Percentiles rank a stretch among this genome's conserved stretches.
Evolutionary conservation across 129 eudicot genomes (phyloP).

Genomic region (Oenanthe sinensis): DNA sequence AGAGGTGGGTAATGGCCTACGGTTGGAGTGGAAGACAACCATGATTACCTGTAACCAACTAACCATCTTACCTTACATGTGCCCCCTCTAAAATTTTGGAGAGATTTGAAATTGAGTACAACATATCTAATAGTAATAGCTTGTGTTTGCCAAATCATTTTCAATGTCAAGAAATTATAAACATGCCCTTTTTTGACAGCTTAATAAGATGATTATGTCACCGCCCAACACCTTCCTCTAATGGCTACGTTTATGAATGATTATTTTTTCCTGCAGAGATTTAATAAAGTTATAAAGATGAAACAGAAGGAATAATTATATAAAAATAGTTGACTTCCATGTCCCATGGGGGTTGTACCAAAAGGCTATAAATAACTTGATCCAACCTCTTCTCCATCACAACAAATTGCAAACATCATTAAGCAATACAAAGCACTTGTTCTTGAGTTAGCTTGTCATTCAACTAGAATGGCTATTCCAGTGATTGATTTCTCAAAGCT

Average conservation of each 20-base stretch:
- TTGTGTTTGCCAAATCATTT: not conserved
- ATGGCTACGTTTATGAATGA: not conserved
- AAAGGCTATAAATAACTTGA: constrained; percentile 12
- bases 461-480: constrained; percentile 51
- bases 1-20: not conserved
- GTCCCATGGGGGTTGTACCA: constrained; percentile 5
- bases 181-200: no score
- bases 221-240: constrained; percentile 10
- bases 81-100: not conserved
- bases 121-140: not conserved
- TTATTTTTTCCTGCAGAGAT: not conserved
- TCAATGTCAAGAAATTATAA: no score
- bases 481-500: constrained; percentile 71
- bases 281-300: not conserved
- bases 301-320: not conserved
- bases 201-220: no score
- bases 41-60: not conserved
- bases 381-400: constrained; percentile 2
- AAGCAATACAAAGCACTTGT: not conserved
- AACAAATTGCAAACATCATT: not conserved
- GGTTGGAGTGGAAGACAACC: not conserved
- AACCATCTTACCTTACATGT: not conserved
- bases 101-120: not conserved
- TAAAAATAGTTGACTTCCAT: constrained; percentile 11
- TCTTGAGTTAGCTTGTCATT: not conserved